These are phyloP conservation scores for Ascocoryne sarcoides DNA, from an alignment of 2,329 filamentous ascomycete species.

Conservation along the genomic window DNA sequence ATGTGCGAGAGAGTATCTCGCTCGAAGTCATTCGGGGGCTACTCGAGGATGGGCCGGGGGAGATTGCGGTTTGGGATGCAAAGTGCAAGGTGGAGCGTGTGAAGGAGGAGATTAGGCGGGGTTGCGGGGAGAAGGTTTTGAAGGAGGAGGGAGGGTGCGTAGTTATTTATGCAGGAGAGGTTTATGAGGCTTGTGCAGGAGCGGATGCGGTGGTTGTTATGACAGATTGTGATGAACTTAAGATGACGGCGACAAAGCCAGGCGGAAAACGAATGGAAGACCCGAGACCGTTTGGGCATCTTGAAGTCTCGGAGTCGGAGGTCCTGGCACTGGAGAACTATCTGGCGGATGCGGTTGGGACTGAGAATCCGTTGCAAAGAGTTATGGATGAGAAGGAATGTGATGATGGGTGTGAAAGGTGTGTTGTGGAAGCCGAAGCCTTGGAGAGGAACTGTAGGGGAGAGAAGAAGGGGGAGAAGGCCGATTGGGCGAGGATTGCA, in stretches of 20 bases:
- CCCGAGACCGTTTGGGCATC: conserved; percentile 18
- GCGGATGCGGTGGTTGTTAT: conserved; percentile 41
- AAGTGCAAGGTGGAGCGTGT: conserved; percentile 34
- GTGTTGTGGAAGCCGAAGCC: conserved; percentile 15
- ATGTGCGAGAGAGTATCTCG: conserved; percentile 63
- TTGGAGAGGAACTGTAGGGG: conserved; percentile 5
- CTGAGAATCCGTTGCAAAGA: conserved; percentile 20
- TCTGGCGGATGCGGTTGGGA: conserved; percentile 2
- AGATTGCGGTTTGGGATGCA: conserved; percentile 63
- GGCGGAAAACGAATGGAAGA: conserved; percentile 2
- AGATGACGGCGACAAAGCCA: conserved; percentile 4
- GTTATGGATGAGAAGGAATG: conserved; percentile 22
- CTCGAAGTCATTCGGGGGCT: conserved; percentile 59
- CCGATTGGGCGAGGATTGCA: conserved; percentile 39
- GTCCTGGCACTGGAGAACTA: conserved; percentile 15
- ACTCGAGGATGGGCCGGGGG: conserved; percentile 52
- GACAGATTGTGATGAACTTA: conserved; percentile 46
- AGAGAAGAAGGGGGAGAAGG: conserved; percentile 18
- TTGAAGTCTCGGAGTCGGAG: conserved; percentile 18
- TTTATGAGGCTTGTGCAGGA: conserved; percentile 36
- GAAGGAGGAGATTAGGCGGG: conserved; percentile 31
- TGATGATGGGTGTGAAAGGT: conserved; percentile 27
- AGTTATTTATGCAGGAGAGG: conserved; percentile 29
- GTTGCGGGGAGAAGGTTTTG: conserved; percentile 24
- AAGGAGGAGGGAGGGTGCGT: conserved; percentile 28